Percentiles rank a stretch among this genome's conserved stretches.
Conservation (phyloP, 495 filamentous ascomycete genomes). For the Aspergillus coremiiformis region DNA sequence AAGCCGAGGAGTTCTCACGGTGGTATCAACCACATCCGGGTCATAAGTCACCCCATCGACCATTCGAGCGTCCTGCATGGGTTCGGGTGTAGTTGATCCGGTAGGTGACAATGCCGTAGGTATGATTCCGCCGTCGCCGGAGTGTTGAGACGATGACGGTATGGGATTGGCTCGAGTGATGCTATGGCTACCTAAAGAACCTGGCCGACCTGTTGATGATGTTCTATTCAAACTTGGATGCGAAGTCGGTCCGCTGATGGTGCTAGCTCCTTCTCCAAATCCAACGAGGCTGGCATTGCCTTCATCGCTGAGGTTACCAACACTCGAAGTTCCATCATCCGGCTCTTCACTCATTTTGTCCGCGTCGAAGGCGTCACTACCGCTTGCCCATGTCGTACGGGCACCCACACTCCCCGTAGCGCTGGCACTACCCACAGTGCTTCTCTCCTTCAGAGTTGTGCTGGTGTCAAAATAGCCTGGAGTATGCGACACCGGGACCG, state of each 20-base stretch:
- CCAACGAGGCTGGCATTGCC: constrained; percentile 67
- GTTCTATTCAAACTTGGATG: constrained; percentile 24
- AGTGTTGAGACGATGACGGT: constrained; percentile 20
- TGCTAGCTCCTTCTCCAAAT: constrained; percentile 83
- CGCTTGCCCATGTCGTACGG: constrained; percentile 65
- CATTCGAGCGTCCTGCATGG: constrained; percentile 41
- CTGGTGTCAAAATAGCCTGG: constrained; percentile 65
- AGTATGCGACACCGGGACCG: constrained; percentile 20
- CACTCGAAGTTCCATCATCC: constrained; percentile 53
- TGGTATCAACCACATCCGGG: constrained; percentile 46
- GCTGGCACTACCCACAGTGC: constrained; percentile 80
- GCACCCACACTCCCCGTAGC: constrained; percentile 67
- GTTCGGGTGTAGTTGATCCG: constrained; percentile 35
- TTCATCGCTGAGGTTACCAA: constrained; percentile 75
- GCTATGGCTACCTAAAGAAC: constrained; percentile 31
- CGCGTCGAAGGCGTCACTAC: constrained; percentile 53
- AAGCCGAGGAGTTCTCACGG: constrained; percentile 36
- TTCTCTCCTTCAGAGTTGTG: constrained; percentile 56
- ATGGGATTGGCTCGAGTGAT: constrained; percentile 21
- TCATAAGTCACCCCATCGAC: constrained; percentile 53
- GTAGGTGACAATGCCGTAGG: constrained; percentile 24
- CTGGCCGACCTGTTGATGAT: constrained; percentile 29
- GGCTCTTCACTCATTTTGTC: constrained; percentile 69
- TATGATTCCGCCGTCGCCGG: constrained; percentile 25
- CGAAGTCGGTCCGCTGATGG: constrained; percentile 66